Evolutionary conservation across 768 basidiomycete genomes (phyloP), one percentile per base, ranked within the genome.

Genomic region (Psilocybe azurescens): DNA sequence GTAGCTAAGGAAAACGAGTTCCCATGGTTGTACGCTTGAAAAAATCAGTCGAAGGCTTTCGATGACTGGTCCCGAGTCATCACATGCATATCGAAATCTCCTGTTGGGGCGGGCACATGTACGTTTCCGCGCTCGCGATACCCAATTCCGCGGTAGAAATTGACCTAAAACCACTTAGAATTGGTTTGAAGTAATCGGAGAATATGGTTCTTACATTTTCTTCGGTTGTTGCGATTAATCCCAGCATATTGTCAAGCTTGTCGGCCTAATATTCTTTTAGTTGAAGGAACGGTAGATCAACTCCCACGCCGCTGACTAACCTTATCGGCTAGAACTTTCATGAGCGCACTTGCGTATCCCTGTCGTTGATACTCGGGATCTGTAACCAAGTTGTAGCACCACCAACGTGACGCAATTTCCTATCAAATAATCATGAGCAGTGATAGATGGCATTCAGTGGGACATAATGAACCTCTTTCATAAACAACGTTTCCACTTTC

Each of bases 1-100:
- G 41, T 44, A 44, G 14, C 41, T 44, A 16, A n/a, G 41, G 33
- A 4, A 36, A 44, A n/a, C 38, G 7, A 39, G 38, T 44, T 44
- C 41, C 14, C 41, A 44, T 44, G 41, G 38, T 5, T 44, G 41
- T 44, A 44, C n/a, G 2, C n/a, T 8, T 44, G 41, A 5, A 44
- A 36, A 11, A 36, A n/a, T 44, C 8, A 44, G 41, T 44, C 41
- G 41, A 44, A 44, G 8, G 41, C 11, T 16, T 44, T 44, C n/a
- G 41, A 44, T 53, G 59, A 28, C 53, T 54, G 41, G 39, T 55
- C 53, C 18, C 53, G 53, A 55, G 32, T 18, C 36, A 55, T 36
- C 5, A 55, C 36, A 38, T 55, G 33, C 30, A 55, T 55, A 14
- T 55, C 53, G 38, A 55, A 55, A 14, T 38, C 53, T 16, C 53